Conservation (phyloP, 140 eudicot genomes). For the Flaveria floridana region DNA sequence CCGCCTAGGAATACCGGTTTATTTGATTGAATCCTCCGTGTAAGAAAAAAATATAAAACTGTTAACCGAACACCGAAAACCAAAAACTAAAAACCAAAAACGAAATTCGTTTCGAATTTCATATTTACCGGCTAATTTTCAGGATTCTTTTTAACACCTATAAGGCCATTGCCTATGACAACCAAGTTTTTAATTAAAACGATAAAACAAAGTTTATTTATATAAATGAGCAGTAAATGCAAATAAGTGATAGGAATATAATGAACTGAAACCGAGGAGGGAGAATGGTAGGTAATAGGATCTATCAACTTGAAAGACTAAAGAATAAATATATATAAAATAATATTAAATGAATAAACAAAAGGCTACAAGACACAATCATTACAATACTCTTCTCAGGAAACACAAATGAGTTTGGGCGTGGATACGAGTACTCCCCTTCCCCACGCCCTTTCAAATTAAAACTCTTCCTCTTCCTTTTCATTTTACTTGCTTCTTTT, state of each 20-base stretch:
- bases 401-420: conserved; percentile 63
- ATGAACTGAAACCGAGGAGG: conserved; percentile 42
- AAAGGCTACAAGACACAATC: conserved; percentile 83
- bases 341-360: not conserved
- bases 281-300: conserved; percentile 20
- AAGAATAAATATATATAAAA: not conserved
- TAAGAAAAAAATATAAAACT: no score
- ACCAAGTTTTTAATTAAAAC: no score
- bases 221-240: not conserved
- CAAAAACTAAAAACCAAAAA: no score
- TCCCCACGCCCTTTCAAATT: conserved; percentile 5
- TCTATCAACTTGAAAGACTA: conserved; percentile 28
- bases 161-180: no score
- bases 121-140: no score
- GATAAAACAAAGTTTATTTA: no score
- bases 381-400: conserved; percentile 64
- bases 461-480: conserved; percentile 19
- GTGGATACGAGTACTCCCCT: conserved; percentile 34
- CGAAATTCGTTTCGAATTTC: no score
- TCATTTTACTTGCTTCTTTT: not conserved
- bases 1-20: no score
- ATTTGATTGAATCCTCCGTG: no score
- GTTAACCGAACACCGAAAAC: no score
- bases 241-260: conserved; percentile 26
- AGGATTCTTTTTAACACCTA: no score